phyloP scores from a whole-genome alignment of 257 asterid species.

The Parsonsia alboflavescens region DNA sequence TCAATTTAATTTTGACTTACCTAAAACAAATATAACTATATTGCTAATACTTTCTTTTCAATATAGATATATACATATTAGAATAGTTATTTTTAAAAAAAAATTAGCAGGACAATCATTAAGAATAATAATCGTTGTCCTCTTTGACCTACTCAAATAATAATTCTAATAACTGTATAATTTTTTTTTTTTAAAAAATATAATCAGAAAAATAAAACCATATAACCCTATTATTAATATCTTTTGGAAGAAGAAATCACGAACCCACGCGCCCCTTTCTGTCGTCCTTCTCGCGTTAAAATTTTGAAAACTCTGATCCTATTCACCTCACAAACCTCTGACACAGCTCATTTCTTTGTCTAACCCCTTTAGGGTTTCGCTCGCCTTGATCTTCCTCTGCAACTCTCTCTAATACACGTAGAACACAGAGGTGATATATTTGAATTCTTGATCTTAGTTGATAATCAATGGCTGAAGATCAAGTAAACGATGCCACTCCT shows the following conservation, averaged over 20 bases:
- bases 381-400: not conserved
- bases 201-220: no score
- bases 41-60: no score
- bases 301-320: slow-evolving; percentile 5
- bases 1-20: no score
- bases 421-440: not conserved
- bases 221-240: no score
- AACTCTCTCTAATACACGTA: not conserved
- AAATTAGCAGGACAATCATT: no score
- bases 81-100: no score
- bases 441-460: slow-evolving; percentile 1
- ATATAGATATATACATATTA: no score
- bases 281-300: not conserved
- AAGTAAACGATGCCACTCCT: slow-evolving; percentile 17
- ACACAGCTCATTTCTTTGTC: not conserved
- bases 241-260: slow-evolving; percentile 21
- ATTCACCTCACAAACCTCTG: slow-evolving; percentile 25
- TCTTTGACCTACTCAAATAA: no score
- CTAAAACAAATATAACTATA: no score
- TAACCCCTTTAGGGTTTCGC: slow-evolving; percentile 20
- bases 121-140: no score
- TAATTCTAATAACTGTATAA: no score
- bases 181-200: no score
- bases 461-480: slow-evolving; percentile 54
- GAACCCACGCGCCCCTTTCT: not conserved